Conservation (phyloP, 1,139 yeast genomes). For the Pichia sp. region DNA sequence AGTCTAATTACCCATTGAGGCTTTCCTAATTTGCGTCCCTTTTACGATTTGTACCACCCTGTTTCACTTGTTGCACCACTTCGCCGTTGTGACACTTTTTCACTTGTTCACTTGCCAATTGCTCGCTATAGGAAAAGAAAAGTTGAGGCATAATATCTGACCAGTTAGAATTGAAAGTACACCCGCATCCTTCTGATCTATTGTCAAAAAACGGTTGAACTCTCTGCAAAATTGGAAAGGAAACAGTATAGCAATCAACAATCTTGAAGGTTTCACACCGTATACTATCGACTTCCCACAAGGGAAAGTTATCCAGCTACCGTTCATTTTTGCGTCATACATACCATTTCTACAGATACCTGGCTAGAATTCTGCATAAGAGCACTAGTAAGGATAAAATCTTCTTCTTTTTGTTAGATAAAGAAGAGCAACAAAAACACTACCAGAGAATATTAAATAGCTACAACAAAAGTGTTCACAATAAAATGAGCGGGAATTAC, state of each 20-base stretch:
- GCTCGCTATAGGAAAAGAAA: background rate
- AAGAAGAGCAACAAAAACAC: conserved; percentile 20
- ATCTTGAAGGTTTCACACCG: conserved; percentile 7
- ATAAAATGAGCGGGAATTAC: background rate
- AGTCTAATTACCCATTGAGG: no score
- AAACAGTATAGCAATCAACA: background rate
- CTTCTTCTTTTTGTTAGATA: conserved; percentile 25
- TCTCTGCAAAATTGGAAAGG: background rate
- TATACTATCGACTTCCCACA: conserved; percentile 10
- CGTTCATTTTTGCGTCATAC: conserved; percentile 7
- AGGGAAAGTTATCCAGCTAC: conserved; percentile 6
- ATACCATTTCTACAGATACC: conserved; percentile 2
- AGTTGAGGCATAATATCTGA: no score
- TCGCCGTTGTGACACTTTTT: no score
- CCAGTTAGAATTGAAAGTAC: background rate
- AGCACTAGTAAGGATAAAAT: conserved; percentile 26
- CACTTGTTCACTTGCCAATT: background rate
- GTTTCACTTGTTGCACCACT: no score
- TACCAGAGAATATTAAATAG: conserved; percentile 8
- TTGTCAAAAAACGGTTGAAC: background rate
- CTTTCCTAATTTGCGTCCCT: background rate
- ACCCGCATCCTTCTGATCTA: background rate
- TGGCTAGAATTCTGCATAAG: conserved; percentile 4
- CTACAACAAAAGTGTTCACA: background rate
- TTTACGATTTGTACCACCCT: background rate